Evolutionary conservation across 1,284 basidiomycete species (phyloP).

Genomic region (Athelia psychrophila): DNA sequence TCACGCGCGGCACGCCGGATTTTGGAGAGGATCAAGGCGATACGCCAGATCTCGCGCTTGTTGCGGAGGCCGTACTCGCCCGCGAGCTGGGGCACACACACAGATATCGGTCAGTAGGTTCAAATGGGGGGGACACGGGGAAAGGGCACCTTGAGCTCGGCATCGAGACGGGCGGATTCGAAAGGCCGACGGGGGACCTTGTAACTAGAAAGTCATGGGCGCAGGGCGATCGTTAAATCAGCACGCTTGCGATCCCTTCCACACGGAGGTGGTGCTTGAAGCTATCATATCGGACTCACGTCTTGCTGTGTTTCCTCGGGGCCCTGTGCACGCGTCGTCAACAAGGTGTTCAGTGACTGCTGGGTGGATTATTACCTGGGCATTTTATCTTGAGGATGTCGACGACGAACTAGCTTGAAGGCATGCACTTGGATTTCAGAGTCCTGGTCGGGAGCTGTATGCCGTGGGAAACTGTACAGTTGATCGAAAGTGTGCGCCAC

Average conservation of each 20-base stretch:
- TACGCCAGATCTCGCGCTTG: slow-evolving; percentile 99
- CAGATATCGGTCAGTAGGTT: not conserved
- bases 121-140: not conserved
- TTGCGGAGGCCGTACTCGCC: slow-evolving; percentile 99
- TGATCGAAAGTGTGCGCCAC: slow-evolving; percentile 21
- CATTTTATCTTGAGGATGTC: slow-evolving; percentile 69
- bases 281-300: slow-evolving; percentile 63
- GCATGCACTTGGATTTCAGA: slow-evolving; percentile 3
- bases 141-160: slow-evolving; percentile 88
- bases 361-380: slow-evolving; percentile 67
- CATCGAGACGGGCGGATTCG: slow-evolving; percentile 97
- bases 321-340: slow-evolving; percentile 57
- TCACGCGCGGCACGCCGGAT: slow-evolving; percentile 99
- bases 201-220: slow-evolving; percentile 70
- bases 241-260: slow-evolving; percentile 63
- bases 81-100: slow-evolving; percentile 65
- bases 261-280: slow-evolving; percentile 60
- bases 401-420: slow-evolving; percentile 23
- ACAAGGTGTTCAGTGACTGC: slow-evolving; percentile 19
- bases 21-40: slow-evolving; percentile 97
- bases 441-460: not conserved
- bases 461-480: slow-evolving; percentile 38
- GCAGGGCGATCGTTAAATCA: slow-evolving; percentile 53
- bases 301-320: slow-evolving; percentile 86
- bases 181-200: slow-evolving; percentile 98